These are phyloP conservation scores for Corylus americana DNA, from an alignment of 306 rosid species.

Conservation along the genomic window DNA sequence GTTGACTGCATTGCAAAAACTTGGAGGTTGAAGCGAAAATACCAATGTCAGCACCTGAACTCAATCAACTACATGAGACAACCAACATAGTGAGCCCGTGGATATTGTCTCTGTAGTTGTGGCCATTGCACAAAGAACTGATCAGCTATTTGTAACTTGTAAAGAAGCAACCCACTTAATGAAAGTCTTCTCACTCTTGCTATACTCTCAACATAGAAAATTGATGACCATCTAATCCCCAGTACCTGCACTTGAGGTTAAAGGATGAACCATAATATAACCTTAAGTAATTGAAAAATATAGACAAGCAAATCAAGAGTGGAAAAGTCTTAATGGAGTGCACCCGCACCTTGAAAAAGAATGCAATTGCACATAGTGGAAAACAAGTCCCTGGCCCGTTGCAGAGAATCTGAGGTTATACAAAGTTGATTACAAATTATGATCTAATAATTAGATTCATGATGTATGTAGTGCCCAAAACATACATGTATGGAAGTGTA, in stretches of 20 bases:
- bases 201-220: constrained; percentile 91
- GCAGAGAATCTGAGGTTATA: constrained; percentile 71
- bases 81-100: constrained; percentile 78
- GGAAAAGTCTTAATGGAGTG: constrained; percentile 7
- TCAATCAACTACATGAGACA: constrained; percentile 73
- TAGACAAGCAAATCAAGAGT: constrained; percentile 4
- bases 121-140: constrained; percentile 96
- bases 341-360: constrained; percentile 67
- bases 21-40: not conserved
- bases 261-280: constrained; percentile 18
- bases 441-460: not conserved
- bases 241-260: constrained; percentile 47
- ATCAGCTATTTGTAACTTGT: constrained; percentile 76
- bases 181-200: constrained; percentile 94
- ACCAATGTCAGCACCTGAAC: constrained; percentile 7
- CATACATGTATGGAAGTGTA: constrained; percentile 4
- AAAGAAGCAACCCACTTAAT: constrained; percentile 82
- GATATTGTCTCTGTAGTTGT: constrained; percentile 66
- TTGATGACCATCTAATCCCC: constrained; percentile 83
- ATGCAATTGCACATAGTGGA: constrained; percentile 82
- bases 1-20: not conserved
- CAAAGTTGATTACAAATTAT: constrained; percentile 1
- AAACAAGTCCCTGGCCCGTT: constrained; percentile 96
- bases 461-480: constrained; percentile 5
- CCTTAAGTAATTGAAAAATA: constrained; percentile 19